Evolutionary conservation across 352 stramenopile species (phyloP), one percentile per base, ranked within the genome.

Genomic region (Globisporangium nagaii): DNA sequence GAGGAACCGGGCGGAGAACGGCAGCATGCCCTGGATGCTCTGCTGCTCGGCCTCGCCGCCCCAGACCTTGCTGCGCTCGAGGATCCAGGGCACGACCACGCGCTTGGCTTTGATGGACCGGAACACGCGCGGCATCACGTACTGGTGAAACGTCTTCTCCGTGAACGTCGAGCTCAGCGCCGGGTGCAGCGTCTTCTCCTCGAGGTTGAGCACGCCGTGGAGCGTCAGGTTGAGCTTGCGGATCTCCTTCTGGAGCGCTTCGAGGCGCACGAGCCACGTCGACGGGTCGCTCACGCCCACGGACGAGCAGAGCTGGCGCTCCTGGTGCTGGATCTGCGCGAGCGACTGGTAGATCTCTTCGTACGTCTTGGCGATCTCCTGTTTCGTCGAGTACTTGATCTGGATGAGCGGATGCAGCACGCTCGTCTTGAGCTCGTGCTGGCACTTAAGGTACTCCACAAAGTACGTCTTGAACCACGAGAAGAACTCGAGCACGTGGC

Each of bases 41-140:
- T 78, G 64, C 60, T 93, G 76, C 53, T 93, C 83, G 2, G 43
- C 63, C 44, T 83, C 75, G 19, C 84, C 84, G 60, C 84, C 84
- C 84, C 84, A 93, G 28, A 90, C 75, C 60, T 91, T 91, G 60
- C 71, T 88, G 27, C 84, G 84, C 37, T 93, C 84, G 19, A 93
- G 71, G 56, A 91, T 90, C 84, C 84, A 93, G 12, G 81, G 80
- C 32, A 93, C 72, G n/a, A 93, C 70, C 2, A 93, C 74, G 32
- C 81, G 80, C 53, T 93, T 93, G 11, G 73, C 62, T 39, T 84
- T 83, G 49, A 91, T 88, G 20, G 71, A 71, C 20, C 79, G 77
- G 58, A 93, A 90, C 32, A 91, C 57, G 11, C 80, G 75, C 30
- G 84, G 84, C 69, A 91, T 76, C 9, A 93, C 79, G 63, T 89